Evolutionary conservation across 495 filamentous ascomycete species (phyloP).

Genomic region (Cladorrhinum samala): DNA sequence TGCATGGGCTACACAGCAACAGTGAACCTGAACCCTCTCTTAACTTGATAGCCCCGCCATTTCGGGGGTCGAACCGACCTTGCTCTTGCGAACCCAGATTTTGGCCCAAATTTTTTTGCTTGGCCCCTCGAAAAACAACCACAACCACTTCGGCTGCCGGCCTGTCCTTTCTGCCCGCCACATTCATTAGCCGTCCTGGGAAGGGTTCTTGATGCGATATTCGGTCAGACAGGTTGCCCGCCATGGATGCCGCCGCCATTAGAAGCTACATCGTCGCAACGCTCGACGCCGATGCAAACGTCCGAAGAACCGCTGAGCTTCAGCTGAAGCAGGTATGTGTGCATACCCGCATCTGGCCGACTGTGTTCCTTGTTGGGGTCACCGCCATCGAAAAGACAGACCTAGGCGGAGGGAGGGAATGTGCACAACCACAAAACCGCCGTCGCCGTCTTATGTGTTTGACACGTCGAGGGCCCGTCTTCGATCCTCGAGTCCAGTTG

Average conservation of each 20-base stretch:
- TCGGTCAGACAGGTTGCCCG: slow-evolving; percentile 24
- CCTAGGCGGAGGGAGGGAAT: too few relatives aligned
- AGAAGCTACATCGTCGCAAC: slow-evolving; percentile 84
- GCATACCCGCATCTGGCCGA: neutral
- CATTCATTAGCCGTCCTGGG: slow-evolving; percentile 8
- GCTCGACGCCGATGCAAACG: slow-evolving; percentile 77
- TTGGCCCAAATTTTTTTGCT: slow-evolving; percentile 34
- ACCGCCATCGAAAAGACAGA: too few relatives aligned
- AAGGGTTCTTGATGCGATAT: slow-evolving; percentile 26
- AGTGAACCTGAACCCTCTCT: slow-evolving; percentile 14
- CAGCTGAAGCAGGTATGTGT: slow-evolving; percentile 85
- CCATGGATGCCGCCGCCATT: slow-evolving; percentile 83
- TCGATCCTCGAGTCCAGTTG: too few relatives aligned
- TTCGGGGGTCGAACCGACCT: slow-evolving; percentile 11
- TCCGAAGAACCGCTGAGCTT: slow-evolving; percentile 78
- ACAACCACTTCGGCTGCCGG: slow-evolving; percentile 19
- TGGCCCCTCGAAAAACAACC: slow-evolving; percentile 15
- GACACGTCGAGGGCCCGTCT: neutral
- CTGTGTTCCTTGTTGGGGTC: too few relatives aligned
- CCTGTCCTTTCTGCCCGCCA: slow-evolving; percentile 11
- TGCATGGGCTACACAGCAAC: slow-evolving; percentile 10
- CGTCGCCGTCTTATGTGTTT: neutral
- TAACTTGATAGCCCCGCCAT: slow-evolving; percentile 23
- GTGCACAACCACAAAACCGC: neutral
- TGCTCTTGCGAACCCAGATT: slow-evolving; percentile 16